Evolutionary conservation across 2,329 filamentous ascomycete genomes (phyloP).

Genomic region (Talaromyces sp.): DNA sequence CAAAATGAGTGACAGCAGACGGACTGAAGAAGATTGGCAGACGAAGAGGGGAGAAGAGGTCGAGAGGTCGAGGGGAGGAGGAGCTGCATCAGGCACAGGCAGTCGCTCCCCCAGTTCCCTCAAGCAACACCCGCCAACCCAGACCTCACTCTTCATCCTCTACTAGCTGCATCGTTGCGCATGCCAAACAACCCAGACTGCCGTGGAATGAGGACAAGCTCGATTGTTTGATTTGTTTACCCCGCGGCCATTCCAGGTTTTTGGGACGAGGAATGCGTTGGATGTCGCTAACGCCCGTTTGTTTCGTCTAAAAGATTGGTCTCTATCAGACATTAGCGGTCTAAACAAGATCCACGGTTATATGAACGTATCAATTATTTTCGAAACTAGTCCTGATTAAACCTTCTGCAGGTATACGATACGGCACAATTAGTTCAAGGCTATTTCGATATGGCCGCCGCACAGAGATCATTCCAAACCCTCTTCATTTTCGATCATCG

Average conservation of each 20-base stretch:
- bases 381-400: background rate
- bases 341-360: background rate
- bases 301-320: background rate
- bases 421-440: background rate
- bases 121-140: background rate
- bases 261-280: conserved; percentile 8
- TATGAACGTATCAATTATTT: background rate
- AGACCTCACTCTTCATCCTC: background rate
- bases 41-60: background rate
- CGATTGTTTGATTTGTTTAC: conserved; percentile 6
- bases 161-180: background rate
- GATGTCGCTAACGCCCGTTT: background rate
- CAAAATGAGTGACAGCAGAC: background rate
- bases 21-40: background rate
- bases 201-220: background rate
- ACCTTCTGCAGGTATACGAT: background rate
- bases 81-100: background rate
- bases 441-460: conserved; percentile 4
- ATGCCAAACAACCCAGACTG: background rate
- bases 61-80: background rate
- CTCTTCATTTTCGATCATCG: background rate
- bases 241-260: conserved; percentile 6
- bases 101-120: background rate
- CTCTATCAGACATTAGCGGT: background rate
- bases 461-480: conserved; percentile 5